phyloP scores from a whole-genome alignment of 2,329 filamentous ascomycete genomes.

The Calonectria pteridis region DNA sequence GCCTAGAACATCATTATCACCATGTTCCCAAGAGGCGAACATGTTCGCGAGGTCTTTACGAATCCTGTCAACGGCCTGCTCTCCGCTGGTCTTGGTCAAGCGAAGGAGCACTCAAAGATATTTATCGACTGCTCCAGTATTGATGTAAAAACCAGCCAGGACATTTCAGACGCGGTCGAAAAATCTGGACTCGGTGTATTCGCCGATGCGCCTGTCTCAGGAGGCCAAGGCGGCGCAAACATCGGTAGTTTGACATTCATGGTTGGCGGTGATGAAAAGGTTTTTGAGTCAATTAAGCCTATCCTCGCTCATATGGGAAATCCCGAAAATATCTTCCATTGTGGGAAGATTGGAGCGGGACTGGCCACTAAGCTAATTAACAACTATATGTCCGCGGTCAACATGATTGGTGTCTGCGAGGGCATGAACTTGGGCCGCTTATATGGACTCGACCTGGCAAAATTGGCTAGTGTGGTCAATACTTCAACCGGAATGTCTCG shows the following conservation, averaged over 20 bases:
- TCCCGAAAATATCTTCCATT: conserved; percentile 24
- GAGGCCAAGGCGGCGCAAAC: conserved; percentile 24
- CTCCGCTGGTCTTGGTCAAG: neutral
- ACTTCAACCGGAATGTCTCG: neutral
- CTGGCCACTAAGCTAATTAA: conserved; percentile 33
- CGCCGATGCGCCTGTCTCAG: conserved; percentile 32
- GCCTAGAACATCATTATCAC: conserved; percentile 25
- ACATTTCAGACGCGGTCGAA: conserved; percentile 4
- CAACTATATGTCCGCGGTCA: conserved; percentile 31
- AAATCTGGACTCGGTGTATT: conserved; percentile 17
- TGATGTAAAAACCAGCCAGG: conserved; percentile 12
- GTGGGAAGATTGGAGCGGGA: conserved; percentile 28
- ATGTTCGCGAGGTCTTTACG: conserved; percentile 13
- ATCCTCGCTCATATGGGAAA: conserved; percentile 15
- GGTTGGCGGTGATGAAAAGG: conserved; percentile 18
- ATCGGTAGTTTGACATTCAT: conserved; percentile 32
- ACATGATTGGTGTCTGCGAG: conserved; percentile 34
- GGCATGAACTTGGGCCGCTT: conserved; percentile 30
- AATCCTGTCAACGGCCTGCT: conserved; percentile 15
- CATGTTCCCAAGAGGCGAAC: conserved; percentile 20
- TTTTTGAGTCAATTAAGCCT: conserved; percentile 11
- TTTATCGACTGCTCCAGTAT: conserved; percentile 27
- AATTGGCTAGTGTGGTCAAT: conserved; percentile 28
- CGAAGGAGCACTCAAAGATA: neutral
- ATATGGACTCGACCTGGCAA: conserved; percentile 22